Evolutionary conservation across 352 stramenopile genomes (phyloP), one percentile per base, ranked within the genome.

Genomic region (Globisporangium emineosum): DNA sequence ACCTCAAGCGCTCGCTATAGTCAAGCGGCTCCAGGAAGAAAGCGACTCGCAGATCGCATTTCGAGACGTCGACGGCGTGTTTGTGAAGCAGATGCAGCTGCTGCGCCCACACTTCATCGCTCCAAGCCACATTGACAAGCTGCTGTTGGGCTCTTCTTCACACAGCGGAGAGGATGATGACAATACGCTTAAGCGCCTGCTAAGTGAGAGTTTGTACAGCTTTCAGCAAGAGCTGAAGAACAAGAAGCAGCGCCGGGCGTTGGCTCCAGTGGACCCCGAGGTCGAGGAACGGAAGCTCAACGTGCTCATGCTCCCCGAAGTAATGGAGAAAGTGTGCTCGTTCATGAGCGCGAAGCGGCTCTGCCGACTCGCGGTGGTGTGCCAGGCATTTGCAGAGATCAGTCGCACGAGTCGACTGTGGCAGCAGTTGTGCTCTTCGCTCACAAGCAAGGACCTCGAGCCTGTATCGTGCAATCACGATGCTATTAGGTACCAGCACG

Each of bases 321-420:
- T 89, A 7, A 89, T 90, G 80, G 80, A 90, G 62, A 69, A 67
- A 1, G 77, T 91, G 32, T 89, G 73, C 30, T 88, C 82, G 1
- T 89, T 79, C 52, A 83, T 91, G 77, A 91, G 73, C 42, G 78
- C 80, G 12, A 91, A 90, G 71, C 75, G 82, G 3, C 78, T 91
- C 19, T 81, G 73, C 59, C 78, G 82, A 10, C 72, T 91, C 15
- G 70, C 80, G 4, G 65, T 86, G 4, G 80, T 91, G 13, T 88
- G 78, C 55, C 70, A 66, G 4, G 64, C 54, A 0, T 86, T 90
- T 66, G 73, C 73, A 1, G 49, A 71, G 9, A 57, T 90, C 19
- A 77, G 73, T 37, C 66, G 53, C 2, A 71, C 65, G 1, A 54
- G 69, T 2, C 66, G 69, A 0, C 59, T 90, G 0, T 91, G 80